Conservation (phyloP, 2,329 filamentous ascomycete species). For the Aspergillus transmontanensis region DNA sequence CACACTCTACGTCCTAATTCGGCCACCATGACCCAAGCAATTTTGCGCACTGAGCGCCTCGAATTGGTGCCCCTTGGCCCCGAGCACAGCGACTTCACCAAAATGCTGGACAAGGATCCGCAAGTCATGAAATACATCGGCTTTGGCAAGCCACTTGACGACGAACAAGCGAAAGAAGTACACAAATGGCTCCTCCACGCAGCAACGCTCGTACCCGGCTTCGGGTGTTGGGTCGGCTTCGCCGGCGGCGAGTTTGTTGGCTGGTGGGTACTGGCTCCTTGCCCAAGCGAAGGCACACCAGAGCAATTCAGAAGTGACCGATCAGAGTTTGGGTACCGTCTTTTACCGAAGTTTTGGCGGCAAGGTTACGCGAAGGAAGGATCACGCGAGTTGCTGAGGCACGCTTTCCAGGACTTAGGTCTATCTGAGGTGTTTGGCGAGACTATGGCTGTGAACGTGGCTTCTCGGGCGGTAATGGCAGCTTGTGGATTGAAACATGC, state of each 20-base stretch:
- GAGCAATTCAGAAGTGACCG: slow-evolving; percentile 10
- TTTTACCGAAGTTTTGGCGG: slow-evolving; percentile 13
- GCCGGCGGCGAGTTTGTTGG: slow-evolving; percentile 7
- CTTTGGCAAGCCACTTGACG: slow-evolving; percentile 12
- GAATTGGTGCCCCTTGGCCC: not conserved
- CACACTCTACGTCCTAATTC: not conserved
- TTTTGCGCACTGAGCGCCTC: not conserved
- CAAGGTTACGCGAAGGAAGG: slow-evolving; percentile 19
- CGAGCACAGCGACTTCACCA: slow-evolving; percentile 4
- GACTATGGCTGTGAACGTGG: slow-evolving; percentile 18
- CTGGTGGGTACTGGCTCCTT: slow-evolving; percentile 14
- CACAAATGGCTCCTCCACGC: slow-evolving; percentile 10
- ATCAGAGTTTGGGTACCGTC: slow-evolving; percentile 15
- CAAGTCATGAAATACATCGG: slow-evolving; percentile 17
- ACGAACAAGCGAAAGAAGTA: slow-evolving; percentile 12
- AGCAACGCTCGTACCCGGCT: slow-evolving; percentile 4
- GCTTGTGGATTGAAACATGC: slow-evolving; percentile 13
- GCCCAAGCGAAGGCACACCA: not conserved
- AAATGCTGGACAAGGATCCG: slow-evolving; percentile 13
- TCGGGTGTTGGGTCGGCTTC: slow-evolving; percentile 12
- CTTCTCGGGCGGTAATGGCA: slow-evolving; percentile 11
- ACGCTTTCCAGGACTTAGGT: slow-evolving; percentile 16
- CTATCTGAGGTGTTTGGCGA: slow-evolving; percentile 17
- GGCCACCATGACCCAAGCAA: not conserved
- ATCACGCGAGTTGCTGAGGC: slow-evolving; percentile 9